phyloP scores from a whole-genome alignment of 1,139 yeast species.

The Geotrichum bryndzae region DNA sequence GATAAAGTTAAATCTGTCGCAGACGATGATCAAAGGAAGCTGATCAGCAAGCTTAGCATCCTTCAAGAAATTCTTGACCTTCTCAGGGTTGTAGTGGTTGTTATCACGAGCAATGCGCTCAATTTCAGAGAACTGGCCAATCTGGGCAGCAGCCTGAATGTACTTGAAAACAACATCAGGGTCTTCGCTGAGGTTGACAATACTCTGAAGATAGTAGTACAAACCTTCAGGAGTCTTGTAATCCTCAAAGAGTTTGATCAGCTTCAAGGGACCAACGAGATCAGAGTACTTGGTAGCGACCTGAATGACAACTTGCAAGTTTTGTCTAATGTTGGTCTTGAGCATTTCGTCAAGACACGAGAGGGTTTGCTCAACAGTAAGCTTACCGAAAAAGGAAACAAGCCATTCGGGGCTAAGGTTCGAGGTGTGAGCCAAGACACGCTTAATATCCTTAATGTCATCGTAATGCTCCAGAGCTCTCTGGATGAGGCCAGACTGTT shows the following conservation, averaged over 20 bases:
- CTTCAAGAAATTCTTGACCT: slow-evolving; percentile 92
- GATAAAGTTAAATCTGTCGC: slow-evolving; percentile 86
- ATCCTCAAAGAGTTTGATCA: slow-evolving; percentile 89
- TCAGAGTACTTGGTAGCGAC: slow-evolving; percentile 96
- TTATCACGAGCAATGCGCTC: slow-evolving; percentile 94
- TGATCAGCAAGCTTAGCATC: slow-evolving; percentile 93
- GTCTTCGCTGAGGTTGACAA: slow-evolving; percentile 90
- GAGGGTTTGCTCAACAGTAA: slow-evolving; percentile 89
- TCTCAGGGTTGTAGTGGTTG: slow-evolving; percentile 91
- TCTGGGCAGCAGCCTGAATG: slow-evolving; percentile 86
- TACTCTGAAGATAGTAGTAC: slow-evolving; percentile 86
- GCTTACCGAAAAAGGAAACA: slow-evolving; percentile 84
- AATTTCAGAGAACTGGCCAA: slow-evolving; percentile 87
- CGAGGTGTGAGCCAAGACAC: slow-evolving; percentile 77
- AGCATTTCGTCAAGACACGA: slow-evolving; percentile 84
- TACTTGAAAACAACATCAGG: slow-evolving; percentile 94
- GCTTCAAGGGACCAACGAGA: slow-evolving; percentile 75
- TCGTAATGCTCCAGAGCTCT: slow-evolving; percentile 95
- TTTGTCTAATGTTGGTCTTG: slow-evolving; percentile 73
- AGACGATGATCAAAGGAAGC: slow-evolving; percentile 90
- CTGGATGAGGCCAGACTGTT: slow-evolving; percentile 88
- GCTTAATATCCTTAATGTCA: slow-evolving; percentile 88
- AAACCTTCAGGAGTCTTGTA: slow-evolving; percentile 89
- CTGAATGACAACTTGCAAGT: slow-evolving; percentile 89
- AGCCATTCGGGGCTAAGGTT: slow-evolving; percentile 91